These are phyloP conservation scores for Fusarium cicatricum DNA, from an alignment of 2,329 filamentous ascomycete species.

Conservation along the genomic window DNA sequence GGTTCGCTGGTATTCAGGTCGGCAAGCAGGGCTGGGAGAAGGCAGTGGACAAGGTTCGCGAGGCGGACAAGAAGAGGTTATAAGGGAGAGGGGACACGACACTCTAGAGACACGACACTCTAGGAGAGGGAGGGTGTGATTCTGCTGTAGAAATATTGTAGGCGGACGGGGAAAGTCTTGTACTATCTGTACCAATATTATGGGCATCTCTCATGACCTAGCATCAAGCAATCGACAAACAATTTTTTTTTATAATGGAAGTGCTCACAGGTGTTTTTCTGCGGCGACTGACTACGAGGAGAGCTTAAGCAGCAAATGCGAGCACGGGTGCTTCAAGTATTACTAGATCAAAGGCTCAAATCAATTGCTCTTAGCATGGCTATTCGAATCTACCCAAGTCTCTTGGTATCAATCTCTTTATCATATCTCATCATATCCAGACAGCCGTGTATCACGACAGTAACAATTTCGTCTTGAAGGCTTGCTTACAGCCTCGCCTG, in stretches of 20 bases:
- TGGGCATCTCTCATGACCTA: conserved; percentile 42
- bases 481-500: conserved; percentile 16
- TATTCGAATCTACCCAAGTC: conserved; percentile 11
- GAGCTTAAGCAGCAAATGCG: too few relatives aligned
- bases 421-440: conserved; percentile 30
- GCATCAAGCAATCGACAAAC: conserved; percentile 38
- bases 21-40: conserved; percentile 63
- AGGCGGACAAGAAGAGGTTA: conserved; percentile 59
- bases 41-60: conserved; percentile 59
- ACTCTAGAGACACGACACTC: too few relatives aligned
- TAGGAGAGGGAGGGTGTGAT: background rate
- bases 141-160: conserved; percentile 28
- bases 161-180: conserved; percentile 38
- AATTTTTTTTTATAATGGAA: conserved; percentile 8
- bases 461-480: conserved; percentile 10
- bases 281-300: too few relatives aligned
- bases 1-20: conserved; percentile 69
- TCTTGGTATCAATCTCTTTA: conserved; percentile 32
- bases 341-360: background rate
- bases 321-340: background rate
- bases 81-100: conserved; percentile 44
- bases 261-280: background rate
- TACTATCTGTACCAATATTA: conserved; percentile 46
- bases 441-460: conserved; percentile 13
- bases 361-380: conserved; percentile 7